Percentiles rank a stretch among this genome's conserved stretches.
phyloP scores from a whole-genome alignment of 1,284 basidiomycete species.

The Amylostereum areolatum region DNA sequence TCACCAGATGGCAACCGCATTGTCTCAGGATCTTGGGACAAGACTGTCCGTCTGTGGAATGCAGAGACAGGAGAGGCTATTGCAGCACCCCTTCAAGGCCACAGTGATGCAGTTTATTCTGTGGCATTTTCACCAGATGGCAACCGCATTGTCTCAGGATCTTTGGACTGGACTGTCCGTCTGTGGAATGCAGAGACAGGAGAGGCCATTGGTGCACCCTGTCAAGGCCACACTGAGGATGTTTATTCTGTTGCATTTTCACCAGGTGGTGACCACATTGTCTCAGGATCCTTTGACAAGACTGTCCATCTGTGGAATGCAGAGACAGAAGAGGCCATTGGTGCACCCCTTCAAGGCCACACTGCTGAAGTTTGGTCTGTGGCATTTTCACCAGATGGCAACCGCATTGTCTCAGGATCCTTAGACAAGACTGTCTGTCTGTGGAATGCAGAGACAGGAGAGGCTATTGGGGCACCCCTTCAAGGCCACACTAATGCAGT shows the following conservation, averaged over 20 bases:
- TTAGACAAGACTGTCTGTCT: not conserved
- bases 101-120: not conserved
- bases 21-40: not conserved
- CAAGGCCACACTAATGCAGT: not conserved
- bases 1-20: constrained; percentile 2
- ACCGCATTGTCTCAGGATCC: not conserved
- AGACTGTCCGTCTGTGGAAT: not conserved
- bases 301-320: not conserved
- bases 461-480: too few relatives aligned
- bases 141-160: constrained; percentile 9
- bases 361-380: not conserved
- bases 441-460: too few relatives aligned
- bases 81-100: too few relatives aligned
- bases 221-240: not conserved
- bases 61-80: constrained; percentile 4
- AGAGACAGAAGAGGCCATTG: not conserved
- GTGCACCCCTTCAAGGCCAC: not conserved
- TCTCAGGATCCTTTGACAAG: not conserved
- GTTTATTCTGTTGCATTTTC: not conserved
- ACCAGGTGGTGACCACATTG: not conserved
- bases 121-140: not conserved
- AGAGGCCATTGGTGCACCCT: too few relatives aligned
- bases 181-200: too few relatives aligned
- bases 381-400: not conserved
- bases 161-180: constrained; percentile 8